phyloP scores from a whole-genome alignment of 805 yeast species.

The Cyberlindnera nakhonratchasimensis region DNA sequence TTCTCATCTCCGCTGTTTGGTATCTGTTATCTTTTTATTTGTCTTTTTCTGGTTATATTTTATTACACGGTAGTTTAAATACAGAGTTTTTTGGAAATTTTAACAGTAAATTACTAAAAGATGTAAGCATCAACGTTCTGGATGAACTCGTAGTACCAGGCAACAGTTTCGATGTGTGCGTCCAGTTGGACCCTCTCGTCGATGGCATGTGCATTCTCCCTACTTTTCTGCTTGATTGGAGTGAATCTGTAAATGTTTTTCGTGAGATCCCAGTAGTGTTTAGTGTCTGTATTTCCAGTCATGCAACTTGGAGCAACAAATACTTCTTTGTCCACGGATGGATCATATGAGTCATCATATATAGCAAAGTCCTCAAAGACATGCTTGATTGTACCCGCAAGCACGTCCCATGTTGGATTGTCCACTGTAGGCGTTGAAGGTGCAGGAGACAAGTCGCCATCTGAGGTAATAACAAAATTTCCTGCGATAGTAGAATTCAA shows the following conservation, averaged over 20 bases:
- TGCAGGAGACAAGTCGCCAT: constrained; percentile 13
- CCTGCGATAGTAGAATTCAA: constrained; percentile 5
- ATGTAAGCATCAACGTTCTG: constrained; percentile 13
- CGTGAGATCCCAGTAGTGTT: constrained; percentile 59
- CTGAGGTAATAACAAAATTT: constrained; percentile 8
- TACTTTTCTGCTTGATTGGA: constrained; percentile 33
- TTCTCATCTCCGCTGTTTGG: too few species aligned
- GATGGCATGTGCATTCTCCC: constrained; percentile 47
- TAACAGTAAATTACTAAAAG: constrained; percentile 31
- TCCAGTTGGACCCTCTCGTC: constrained; percentile 48
- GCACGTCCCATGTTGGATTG: constrained; percentile 45
- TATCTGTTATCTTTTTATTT: too few species aligned
- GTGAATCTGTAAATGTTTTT: constrained; percentile 56
- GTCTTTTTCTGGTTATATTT: neutral
- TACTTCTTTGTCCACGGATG: constrained; percentile 16
- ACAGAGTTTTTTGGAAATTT: too few species aligned
- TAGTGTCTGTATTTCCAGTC: constrained; percentile 73
- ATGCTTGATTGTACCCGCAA: constrained; percentile 56
- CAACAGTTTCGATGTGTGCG: constrained; percentile 15
- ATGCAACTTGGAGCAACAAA: constrained; percentile 57
- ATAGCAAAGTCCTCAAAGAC: constrained; percentile 43
- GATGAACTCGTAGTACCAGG: constrained; percentile 15
- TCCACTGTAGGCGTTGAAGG: constrained; percentile 31
- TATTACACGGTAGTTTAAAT: too few species aligned
- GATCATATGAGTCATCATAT: constrained; percentile 4